These are phyloP conservation scores for Graphilbum ipis-grandicollis DNA, from an alignment of 2,329 filamentous ascomycete species.

Conservation along the genomic window DNA sequence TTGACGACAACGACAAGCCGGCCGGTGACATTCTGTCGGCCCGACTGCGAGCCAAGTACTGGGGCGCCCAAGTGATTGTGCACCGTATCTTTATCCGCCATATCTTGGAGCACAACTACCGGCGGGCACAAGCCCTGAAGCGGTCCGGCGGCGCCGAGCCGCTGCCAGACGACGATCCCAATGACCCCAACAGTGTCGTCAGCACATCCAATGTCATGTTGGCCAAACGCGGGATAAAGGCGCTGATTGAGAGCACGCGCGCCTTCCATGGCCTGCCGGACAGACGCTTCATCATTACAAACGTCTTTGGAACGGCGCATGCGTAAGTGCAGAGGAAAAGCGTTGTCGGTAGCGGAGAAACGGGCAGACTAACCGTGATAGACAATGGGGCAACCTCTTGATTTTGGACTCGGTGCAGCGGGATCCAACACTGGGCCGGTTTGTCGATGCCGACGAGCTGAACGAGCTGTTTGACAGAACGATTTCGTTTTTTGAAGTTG, in stretches of 20 bases:
- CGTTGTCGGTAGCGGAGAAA: too few species aligned
- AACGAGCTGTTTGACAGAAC: slow-evolving; percentile 51
- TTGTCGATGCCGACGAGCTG: slow-evolving; percentile 39
- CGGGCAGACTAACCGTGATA: slow-evolving; percentile 22
- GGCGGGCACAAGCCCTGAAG: too few species aligned
- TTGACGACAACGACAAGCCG: slow-evolving; percentile 43
- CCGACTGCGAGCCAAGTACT: slow-evolving; percentile 82
- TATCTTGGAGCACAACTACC: slow-evolving; percentile 32
- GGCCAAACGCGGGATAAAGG: slow-evolving; percentile 47
- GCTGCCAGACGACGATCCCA: too few species aligned
- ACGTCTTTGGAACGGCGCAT: slow-evolving; percentile 87
- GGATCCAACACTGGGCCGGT: slow-evolving; percentile 41
- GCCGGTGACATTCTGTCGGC: slow-evolving; percentile 64
- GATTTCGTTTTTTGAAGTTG: slow-evolving; percentile 55
- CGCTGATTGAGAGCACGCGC: slow-evolving; percentile 68
- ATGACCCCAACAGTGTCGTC: neutral
- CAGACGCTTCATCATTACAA: slow-evolving; percentile 73
- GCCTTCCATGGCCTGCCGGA: slow-evolving; percentile 53
- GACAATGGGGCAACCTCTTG: slow-evolving; percentile 92
- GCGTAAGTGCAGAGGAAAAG: slow-evolving; percentile 54
- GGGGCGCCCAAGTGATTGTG: slow-evolving; percentile 79
- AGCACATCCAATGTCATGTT: slow-evolving; percentile 21
- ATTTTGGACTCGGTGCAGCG: slow-evolving; percentile 71
- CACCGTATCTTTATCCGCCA: slow-evolving; percentile 56
- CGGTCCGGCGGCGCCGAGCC: too few species aligned